These are phyloP conservation scores for Claviceps pusilla DNA, from an alignment of 2,329 filamentous ascomycete genomes.

Conservation along the genomic window DNA sequence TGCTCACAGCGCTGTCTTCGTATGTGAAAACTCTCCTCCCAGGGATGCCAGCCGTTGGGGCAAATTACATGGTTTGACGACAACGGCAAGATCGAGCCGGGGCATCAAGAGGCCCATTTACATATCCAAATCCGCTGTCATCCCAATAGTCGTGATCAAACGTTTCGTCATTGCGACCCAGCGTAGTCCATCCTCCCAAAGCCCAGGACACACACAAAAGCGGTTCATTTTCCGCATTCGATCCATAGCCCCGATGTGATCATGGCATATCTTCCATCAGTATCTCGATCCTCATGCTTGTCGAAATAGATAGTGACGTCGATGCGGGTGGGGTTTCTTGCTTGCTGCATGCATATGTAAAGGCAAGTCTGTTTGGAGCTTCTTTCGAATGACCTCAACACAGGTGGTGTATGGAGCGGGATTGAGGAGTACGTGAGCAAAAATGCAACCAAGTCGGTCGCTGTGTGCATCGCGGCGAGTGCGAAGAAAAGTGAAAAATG, in stretches of 20 bases:
- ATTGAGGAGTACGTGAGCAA: not conserved
- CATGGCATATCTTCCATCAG: not conserved
- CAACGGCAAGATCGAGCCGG: not conserved
- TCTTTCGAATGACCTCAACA: not conserved
- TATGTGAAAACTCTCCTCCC: not conserved
- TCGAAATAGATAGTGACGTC: not conserved
- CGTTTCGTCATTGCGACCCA: conserved; percentile 1
- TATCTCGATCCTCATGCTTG: not conserved
- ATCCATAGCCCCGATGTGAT: not conserved
- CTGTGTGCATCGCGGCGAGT: not conserved
- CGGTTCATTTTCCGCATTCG: not conserved
- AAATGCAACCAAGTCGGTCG: not conserved
- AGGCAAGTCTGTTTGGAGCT: not conserved
- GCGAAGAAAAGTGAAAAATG: not conserved
- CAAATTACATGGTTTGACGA: not conserved
- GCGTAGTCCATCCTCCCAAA: not conserved
- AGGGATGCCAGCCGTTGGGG: too few relatives aligned
- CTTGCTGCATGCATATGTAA: not conserved
- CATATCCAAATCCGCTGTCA: not conserved
- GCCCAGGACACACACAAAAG: not conserved
- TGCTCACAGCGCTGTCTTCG: not conserved
- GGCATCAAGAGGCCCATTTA: not conserved
- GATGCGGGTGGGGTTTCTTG: not conserved
- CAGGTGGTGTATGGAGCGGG: not conserved
- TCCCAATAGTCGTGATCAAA: conserved; percentile 2